Evolutionary conservation across 75 land plant genomes (phyloP).

Genomic region (Adiantum capillusveneris): DNA sequence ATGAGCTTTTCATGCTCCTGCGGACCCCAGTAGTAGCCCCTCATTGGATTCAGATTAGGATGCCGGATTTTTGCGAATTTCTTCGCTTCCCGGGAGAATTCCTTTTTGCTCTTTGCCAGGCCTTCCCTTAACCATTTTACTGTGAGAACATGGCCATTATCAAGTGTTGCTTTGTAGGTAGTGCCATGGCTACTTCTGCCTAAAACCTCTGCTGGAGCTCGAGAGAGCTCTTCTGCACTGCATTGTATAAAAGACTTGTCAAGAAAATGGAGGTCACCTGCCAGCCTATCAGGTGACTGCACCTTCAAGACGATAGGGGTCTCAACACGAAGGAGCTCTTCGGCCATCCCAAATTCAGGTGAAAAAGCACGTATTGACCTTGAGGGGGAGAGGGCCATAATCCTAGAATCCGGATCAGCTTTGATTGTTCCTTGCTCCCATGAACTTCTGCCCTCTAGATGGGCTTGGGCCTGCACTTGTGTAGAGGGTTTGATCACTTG

Average conservation of each 20-base stretch:
- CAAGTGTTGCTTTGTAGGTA: constrained; percentile 78
- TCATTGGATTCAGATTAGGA: constrained; percentile 49
- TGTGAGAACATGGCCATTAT: constrained; percentile 65
- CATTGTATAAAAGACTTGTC: constrained; percentile 46
- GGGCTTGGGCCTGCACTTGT: no score
- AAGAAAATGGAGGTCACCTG: constrained; percentile 71
- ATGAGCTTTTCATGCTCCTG: constrained; percentile 84
- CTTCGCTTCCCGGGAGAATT: constrained; percentile 71
- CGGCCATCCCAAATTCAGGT: no score
- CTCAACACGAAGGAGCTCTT: no score
- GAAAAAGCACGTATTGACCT: no score
- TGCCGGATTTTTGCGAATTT: constrained; percentile 63
- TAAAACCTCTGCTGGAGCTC: constrained; percentile 93
- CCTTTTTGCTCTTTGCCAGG: constrained; percentile 71
- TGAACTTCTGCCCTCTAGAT: no score
- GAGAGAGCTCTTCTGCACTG: constrained; percentile 76
- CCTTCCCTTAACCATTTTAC: constrained; percentile 94
- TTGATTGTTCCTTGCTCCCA: no score
- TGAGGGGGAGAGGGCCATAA: no score
- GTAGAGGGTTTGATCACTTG: no score
- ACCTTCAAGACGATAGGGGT: no score
- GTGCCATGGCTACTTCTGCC: constrained; percentile 96
- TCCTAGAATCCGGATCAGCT: no score
- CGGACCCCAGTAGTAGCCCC: constrained; percentile 92
- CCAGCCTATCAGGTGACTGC: constrained; percentile 24